Evolutionary conservation across 1,284 basidiomycete genomes (phyloP).

Genomic region (Ustilago tritici): DNA sequence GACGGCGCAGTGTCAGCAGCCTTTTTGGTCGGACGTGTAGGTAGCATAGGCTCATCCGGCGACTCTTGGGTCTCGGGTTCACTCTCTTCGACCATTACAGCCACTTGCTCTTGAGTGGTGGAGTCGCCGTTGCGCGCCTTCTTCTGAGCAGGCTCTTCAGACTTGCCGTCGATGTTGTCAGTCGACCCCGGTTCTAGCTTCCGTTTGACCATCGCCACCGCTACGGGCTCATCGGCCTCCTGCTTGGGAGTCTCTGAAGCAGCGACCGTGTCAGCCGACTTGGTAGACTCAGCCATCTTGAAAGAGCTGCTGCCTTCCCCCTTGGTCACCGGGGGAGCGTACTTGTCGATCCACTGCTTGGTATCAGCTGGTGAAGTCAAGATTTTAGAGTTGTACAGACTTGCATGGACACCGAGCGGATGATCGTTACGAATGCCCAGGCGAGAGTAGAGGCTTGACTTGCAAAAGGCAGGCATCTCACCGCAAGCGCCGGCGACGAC

Average conservation of each 20-base stretch:
- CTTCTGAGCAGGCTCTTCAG: conserved; percentile 14
- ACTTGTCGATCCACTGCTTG: conserved; percentile 13
- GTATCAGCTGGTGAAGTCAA: conserved; percentile 19
- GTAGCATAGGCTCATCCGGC: conserved; percentile 34
- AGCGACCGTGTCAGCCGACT: background rate
- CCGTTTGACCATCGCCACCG: conserved; percentile 4
- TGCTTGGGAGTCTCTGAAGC: background rate
- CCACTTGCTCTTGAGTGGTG: background rate
- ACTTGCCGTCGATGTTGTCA: background rate
- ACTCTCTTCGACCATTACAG: background rate
- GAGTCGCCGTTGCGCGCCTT: conserved; percentile 17
- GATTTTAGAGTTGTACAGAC: conserved; percentile 27
- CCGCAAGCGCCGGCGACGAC: conserved; percentile 22
- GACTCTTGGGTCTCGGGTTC: conserved; percentile 16
- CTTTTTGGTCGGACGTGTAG: background rate
- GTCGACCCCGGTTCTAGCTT: conserved; percentile 1
- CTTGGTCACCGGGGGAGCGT: background rate
- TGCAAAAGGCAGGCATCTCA: conserved; percentile 34
- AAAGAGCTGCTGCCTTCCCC: background rate
- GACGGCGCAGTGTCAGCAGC: background rate
- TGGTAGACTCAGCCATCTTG: background rate
- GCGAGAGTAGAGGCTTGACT: conserved; percentile 29
- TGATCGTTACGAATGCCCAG: conserved; percentile 27
- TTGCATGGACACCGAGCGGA: conserved; percentile 8
- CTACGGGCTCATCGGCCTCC: background rate